Base-by-base conservation (phyloP, 768 basidiomycete species). In the Lactifluus volemus region DNA sequence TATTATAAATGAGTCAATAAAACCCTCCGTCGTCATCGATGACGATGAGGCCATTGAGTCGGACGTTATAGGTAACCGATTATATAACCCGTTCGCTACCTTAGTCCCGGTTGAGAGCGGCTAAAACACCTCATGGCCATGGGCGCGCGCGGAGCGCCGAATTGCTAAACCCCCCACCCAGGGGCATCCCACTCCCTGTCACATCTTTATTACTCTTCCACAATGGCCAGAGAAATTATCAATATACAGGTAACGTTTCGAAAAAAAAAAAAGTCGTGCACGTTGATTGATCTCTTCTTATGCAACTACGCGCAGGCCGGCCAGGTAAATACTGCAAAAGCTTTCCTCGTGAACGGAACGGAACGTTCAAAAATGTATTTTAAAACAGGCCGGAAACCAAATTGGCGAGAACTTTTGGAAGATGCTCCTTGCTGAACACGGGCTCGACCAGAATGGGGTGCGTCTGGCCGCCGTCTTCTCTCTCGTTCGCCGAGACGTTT, bases 341-440 rank as follows among this genome's bases (percentile, higher is more conserved):
- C 57, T 34, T 55, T 49, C 25, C 30, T 21, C 39, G 54, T 29
- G 45, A 42, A 17, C 45, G 53, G 56, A 44, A 49, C 34, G 45
- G 21, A 55, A 17, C 2, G 45, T 25, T 32, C 34, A 54, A 19
- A 52, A 29, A 60, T 58, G 63, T 60, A 62, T 54, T 34, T 47
- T 25, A 36, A 38, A 25, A 55, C 63, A 85, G 83, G 86, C 86
- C 32, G 84, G 86, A 64, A 88, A 86, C 68, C 85, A 86, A 73
- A 82, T 90, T 48, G 92, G 92, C 55, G 88, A 90, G 68, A 80
- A 81, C 49, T 98, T 96, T 73, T 97, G 94, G 94, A 78, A 86
- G 61, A 85, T 87, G 81, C 82, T 96, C 59, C 79, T 97, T 25
- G 81, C 84, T 15, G 91, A 94, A 74, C 92, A 94, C 71, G 92